Conservation (phyloP, 2,329 filamentous ascomycete species). For the Trichoderma asperellum region DNA sequence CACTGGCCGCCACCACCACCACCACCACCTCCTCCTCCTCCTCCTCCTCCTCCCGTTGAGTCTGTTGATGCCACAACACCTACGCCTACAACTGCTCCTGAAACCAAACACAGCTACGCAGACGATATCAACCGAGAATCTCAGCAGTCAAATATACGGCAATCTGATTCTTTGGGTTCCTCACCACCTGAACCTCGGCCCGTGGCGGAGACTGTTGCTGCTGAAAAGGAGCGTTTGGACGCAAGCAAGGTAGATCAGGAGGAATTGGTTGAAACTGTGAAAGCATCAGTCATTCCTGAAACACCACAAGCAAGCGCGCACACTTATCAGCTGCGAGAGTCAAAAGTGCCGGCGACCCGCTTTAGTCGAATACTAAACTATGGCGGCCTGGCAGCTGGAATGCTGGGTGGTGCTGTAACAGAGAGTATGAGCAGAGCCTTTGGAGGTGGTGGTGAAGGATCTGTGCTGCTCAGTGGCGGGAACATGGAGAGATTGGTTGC, state of each 20-base stretch:
- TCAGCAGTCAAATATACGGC: not conserved
- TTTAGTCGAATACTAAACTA: constrained; percentile 94
- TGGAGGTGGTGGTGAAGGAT: constrained; percentile 69
- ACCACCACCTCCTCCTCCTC: constrained; percentile 33
- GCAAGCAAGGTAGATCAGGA: constrained; percentile 25
- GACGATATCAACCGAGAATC: not conserved
- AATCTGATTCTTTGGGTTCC: not conserved
- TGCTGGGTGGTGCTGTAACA: constrained; percentile 89
- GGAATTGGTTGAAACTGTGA: constrained; percentile 33
- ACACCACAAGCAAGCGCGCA: constrained; percentile 31
- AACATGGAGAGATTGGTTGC: constrained; percentile 94
- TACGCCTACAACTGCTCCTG: not conserved
- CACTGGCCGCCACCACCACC: constrained; percentile 39
- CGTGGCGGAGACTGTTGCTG: not conserved
- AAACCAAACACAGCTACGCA: not conserved
- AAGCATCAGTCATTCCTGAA: constrained; percentile 34
- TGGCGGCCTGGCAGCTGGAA: constrained; percentile 86
- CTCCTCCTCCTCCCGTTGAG: constrained; percentile 35
- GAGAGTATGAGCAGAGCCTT: constrained; percentile 82
- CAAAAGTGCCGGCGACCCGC: constrained; percentile 84
- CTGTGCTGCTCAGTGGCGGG: constrained; percentile 80
- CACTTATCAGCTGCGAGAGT: constrained; percentile 78
- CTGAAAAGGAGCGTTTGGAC: not conserved
- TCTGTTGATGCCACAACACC: not conserved
- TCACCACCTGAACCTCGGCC: constrained; percentile 1